Evolutionary conservation across 2,329 filamentous ascomycete species (phyloP).

Genomic region (Neonectria ditissima): DNA sequence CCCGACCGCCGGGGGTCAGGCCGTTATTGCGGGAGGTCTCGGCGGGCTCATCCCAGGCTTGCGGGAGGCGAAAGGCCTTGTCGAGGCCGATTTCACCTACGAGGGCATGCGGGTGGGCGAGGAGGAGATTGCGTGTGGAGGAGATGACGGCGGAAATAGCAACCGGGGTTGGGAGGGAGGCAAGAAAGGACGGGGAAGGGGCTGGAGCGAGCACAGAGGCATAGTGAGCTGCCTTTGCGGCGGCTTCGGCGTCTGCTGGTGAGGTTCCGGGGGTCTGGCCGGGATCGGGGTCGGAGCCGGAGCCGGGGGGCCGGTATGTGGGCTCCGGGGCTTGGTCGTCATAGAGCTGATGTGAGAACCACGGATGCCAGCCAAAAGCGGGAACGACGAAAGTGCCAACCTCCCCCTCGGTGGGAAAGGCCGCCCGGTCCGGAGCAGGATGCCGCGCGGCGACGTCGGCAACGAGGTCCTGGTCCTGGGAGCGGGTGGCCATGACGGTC

Average conservation of each 20-base stretch:
- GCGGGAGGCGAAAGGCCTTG: conserved; percentile 79
- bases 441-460: conserved; percentile 69
- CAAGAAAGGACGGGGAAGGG: conserved; percentile 57
- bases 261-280: conserved; percentile 3
- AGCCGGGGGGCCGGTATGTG: conserved; percentile 50
- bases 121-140: conserved; percentile 67
- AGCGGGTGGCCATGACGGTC: conserved; percentile 82
- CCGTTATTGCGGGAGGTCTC: conserved; percentile 42
- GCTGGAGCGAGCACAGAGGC: conserved; percentile 71
- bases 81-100: conserved; percentile 85
- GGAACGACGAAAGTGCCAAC: conserved; percentile 60
- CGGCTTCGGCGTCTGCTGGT: conserved; percentile 29
- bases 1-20: conserved; percentile 76
- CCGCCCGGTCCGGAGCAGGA: conserved; percentile 53
- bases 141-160: conserved; percentile 69
- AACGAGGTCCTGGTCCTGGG: conserved; percentile 81
- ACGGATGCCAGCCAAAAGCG: conserved; percentile 89
- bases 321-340: conserved; percentile 61
- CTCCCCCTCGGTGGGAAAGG: not conserved
- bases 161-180: conserved; percentile 68
- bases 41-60: conserved; percentile 60
- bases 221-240: conserved; percentile 70
- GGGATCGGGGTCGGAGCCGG: conserved; percentile 20
- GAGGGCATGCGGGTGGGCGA: conserved; percentile 71
- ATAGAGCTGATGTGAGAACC: conserved; percentile 84